Conservation (phyloP, 2,329 filamentous ascomycete genomes). For the Sarocladiaceae sp. region DNA sequence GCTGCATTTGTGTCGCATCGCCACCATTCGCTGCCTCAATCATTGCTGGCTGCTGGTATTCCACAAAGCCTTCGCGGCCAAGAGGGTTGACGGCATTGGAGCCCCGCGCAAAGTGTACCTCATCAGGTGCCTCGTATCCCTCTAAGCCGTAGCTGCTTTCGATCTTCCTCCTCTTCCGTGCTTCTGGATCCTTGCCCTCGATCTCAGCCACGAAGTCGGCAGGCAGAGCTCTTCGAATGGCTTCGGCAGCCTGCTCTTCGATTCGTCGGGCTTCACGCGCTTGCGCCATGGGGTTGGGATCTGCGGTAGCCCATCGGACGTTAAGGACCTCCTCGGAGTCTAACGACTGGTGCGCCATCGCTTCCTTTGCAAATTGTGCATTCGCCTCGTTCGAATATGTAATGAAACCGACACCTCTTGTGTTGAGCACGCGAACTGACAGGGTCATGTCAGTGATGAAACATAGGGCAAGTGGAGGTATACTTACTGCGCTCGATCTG, state of each 20-base stretch:
- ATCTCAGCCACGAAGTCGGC: constrained; percentile 91
- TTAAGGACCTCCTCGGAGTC: constrained; percentile 93
- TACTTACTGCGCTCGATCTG: constrained; percentile 70
- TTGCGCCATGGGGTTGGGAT: constrained; percentile 92
- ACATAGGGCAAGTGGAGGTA: background rate
- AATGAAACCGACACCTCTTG: constrained; percentile 87
- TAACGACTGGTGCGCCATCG: constrained; percentile 90
- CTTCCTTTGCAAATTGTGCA: constrained; percentile 86
- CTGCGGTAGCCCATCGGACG: constrained; percentile 93
- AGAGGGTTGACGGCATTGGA: constrained; percentile 60
- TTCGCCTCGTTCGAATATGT: constrained; percentile 91
- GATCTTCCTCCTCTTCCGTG: constrained; percentile 81
- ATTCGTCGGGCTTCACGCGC: constrained; percentile 84
- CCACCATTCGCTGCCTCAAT: constrained; percentile 40
- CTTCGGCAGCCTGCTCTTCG: constrained; percentile 95
- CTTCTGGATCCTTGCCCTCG: constrained; percentile 84
- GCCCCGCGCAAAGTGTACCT: constrained; percentile 85
- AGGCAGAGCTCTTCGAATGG: constrained; percentile 80
- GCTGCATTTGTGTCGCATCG: constrained; percentile 28
- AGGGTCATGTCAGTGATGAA: constrained; percentile 9
- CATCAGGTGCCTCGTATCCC: constrained; percentile 90
- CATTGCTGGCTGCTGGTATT: constrained; percentile 57
- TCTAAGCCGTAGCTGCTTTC: constrained; percentile 85
- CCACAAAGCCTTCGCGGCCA: constrained; percentile 54
- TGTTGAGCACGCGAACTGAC: constrained; percentile 73